Percentiles rank a stretch among this genome's conserved stretches.
Conservation (phyloP, 1,284 basidiomycete species). For the Cystobasidium slooffiae region DNA sequence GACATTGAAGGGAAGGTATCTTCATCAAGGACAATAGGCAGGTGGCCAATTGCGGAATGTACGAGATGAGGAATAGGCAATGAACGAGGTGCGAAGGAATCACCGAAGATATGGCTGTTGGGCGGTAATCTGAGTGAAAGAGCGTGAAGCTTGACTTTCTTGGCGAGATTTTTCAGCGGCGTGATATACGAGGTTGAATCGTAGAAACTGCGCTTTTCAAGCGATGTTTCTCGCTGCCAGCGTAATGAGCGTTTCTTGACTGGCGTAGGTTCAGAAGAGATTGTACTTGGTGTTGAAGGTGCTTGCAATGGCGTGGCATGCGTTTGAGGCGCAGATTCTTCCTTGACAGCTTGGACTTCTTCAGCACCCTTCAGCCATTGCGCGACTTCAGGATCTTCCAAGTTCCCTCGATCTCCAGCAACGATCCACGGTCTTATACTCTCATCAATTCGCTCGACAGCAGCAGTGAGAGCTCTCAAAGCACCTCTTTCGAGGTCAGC, state of each 20-base stretch:
- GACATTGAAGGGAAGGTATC: constrained; percentile 36
- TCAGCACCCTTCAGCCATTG: constrained; percentile 8
- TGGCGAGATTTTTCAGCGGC: constrained; percentile 21
- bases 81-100: constrained; percentile 49
- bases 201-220: background rate
- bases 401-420: constrained; percentile 46
- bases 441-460: constrained; percentile 31
- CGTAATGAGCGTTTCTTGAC: constrained; percentile 1
- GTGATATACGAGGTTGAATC: constrained; percentile 16
- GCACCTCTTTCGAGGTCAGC: constrained; percentile 48
- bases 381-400: constrained; percentile 20
- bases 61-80: constrained; percentile 50
- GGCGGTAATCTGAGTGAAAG: constrained; percentile 50
- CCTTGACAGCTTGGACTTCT: background rate
- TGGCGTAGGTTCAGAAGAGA: background rate
- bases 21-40: constrained; percentile 49
- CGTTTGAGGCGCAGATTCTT: background rate
- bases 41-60: constrained; percentile 50
- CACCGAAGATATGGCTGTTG: constrained; percentile 49
- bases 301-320: background rate
- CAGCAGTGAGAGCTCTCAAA: constrained; percentile 43
- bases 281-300: background rate
- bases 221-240: too few relatives aligned
- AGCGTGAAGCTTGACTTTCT: constrained; percentile 47
- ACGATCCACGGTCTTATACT: constrained; percentile 50